Conservation (phyloP, 2,329 filamentous ascomycete genomes). For the Sporothrix dimorphospora region DNA sequence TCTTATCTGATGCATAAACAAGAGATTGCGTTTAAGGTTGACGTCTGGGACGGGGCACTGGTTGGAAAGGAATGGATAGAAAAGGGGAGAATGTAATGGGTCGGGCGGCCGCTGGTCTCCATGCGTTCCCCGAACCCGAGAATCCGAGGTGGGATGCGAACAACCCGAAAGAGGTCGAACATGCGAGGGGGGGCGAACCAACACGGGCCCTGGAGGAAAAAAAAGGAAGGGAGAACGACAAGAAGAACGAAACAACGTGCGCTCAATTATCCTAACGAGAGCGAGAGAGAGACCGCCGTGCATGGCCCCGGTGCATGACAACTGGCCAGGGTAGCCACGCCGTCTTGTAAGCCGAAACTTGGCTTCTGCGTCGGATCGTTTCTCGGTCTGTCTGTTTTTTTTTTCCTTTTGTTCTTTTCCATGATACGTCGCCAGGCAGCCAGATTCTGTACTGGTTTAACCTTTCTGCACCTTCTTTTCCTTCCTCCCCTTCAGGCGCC, state of each 20-base stretch:
- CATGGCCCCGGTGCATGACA: neutral
- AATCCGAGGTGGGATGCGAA: neutral
- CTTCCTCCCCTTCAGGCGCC: neutral
- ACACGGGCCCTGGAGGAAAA: neutral
- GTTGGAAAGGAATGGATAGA: neutral
- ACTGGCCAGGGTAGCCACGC: neutral
- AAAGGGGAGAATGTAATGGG: neutral
- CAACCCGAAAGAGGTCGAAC: no score
- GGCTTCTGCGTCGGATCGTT: neutral
- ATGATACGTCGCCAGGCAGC: neutral
- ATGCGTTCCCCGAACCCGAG: neutral
- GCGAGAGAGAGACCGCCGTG: neutral
- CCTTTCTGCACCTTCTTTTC: neutral
- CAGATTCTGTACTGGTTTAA: neutral
- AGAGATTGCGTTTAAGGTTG: neutral
- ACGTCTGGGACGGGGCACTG: neutral
- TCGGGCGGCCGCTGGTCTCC: neutral
- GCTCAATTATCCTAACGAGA: neutral
- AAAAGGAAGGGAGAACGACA: neutral
- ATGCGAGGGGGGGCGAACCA: no score
- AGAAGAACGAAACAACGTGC: neutral
- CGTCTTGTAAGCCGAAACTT: neutral
- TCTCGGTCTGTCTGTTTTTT: no score
- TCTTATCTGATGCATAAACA: conserved; percentile 1
- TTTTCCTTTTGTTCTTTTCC: neutral